Conservation (phyloP, 805 yeast genomes). For the Clavispora carvajalis region DNA sequence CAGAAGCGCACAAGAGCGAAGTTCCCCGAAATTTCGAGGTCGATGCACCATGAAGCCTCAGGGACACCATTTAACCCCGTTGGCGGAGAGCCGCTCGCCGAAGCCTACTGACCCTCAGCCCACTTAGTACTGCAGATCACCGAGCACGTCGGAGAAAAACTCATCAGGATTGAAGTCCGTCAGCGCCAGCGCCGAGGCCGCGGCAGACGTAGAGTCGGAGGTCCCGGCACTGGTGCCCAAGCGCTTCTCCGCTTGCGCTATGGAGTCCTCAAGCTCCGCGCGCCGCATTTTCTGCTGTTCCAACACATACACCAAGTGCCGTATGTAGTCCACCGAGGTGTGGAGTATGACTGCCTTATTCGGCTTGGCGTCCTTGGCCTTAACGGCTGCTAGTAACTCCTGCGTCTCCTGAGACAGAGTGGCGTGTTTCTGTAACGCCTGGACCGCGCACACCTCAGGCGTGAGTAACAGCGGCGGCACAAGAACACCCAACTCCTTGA, state of each 20-base stretch:
- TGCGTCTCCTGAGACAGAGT: conserved; percentile 27
- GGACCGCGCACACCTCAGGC: conserved; percentile 40
- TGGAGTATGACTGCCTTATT: conserved; percentile 75
- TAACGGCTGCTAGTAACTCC: conserved; percentile 34
- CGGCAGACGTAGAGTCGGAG: neutral
- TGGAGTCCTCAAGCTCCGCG: conserved; percentile 28
- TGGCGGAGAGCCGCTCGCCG: too few species aligned
- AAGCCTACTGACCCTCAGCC: too few species aligned
- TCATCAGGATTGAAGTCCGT: conserved; percentile 19
- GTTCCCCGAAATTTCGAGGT: too few species aligned
- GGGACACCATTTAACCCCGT: too few species aligned
- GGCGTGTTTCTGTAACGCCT: conserved; percentile 32
- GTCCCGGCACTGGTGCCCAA: neutral
- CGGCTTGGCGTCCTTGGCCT: conserved; percentile 65
- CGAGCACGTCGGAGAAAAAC: conserved; percentile 18
- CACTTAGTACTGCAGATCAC: neutral
- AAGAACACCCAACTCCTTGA: conserved; percentile 73
- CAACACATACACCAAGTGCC: conserved; percentile 57
- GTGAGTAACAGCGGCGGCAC: conserved; percentile 72
- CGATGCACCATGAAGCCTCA: too few species aligned
- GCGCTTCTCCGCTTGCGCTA: conserved; percentile 13
- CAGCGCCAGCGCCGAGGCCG: conserved; percentile 1
- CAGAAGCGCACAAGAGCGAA: too few species aligned
- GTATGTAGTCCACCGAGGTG: conserved; percentile 76
- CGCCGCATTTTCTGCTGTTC: conserved; percentile 49